Base-by-base conservation (phyloP, 2,329 filamentous ascomycete species). In the Aquanectria penicillioides region DNA sequence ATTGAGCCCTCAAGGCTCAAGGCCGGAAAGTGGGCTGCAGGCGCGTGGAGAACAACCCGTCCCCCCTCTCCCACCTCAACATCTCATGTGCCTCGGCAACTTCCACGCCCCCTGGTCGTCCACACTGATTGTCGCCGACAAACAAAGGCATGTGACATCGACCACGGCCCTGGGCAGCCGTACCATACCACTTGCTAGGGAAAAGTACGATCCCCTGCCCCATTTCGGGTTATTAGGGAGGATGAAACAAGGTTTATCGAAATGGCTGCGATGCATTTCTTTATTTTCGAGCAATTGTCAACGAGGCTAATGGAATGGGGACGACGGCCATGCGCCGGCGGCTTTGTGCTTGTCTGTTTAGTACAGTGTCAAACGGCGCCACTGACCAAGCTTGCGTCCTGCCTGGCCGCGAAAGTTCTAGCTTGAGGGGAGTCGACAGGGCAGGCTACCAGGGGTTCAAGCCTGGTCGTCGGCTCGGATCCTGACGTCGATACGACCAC, bases 161-260 rank as follows among this genome's bases (percentile, higher is more conserved):
- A 15, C 25, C 34, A 28, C 34, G 41, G 20, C 17, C 28, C 11
- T 47, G 25, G 25, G 49, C 26, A 52, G 18, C 11, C 13, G 37
- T 41, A 33, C 59, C 43, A 55, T 57, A 64, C 49, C 56, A 25
- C 51, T 31, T 46, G 34, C 38, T 26, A 44, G 36, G 25, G 38
- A 29, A 47, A 38, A 33, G 17, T 22, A 23, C 38, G 20, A 23
- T 59, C 38, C 38, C 56, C 51, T 57, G 31, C 20, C 43, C 15
- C 26, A 36, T 54, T 28, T 57, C 53, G 60, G 48, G 51, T 61
- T 36, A 56, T 53, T 58, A 47, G 44, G 47, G 47, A 50, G 46
- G 11, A 31, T 38, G 26, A 22, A 38, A 20, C 38, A 43, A 46
- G 33, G 33, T 40, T 47, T 46, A 26, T 48, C 34, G 33, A 46